Evolutionary conservation across 73 alveolate species (phyloP), one percentile per base, ranked within the genome.

Genomic region (Durusdinium trenchii): DNA sequence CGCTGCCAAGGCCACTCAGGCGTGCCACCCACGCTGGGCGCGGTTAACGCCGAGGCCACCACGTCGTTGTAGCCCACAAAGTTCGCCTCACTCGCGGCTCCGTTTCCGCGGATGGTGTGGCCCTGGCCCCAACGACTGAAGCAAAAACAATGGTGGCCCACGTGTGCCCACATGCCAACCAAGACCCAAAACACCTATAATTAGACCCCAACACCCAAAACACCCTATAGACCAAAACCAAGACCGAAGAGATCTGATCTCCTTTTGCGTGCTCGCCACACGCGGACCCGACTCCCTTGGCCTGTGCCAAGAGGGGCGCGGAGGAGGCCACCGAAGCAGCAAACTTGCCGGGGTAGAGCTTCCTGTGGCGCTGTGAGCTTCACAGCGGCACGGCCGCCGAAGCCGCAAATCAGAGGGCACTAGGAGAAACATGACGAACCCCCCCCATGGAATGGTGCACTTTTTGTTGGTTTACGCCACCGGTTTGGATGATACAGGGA

Each of bases 11-110:
- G n/a, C n/a, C n/a, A 84, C 54, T 86, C 79, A 7, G 95, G 95
- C 0, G 75, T 62, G 75, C 90, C 98, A 18, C 98, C 98, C 47
- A 91, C 85, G 54, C 61, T n/a, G 30, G 98, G 98, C 5, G 98
- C 98, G 78, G 98, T 52, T 36, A 91, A 76, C 36, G 98, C 98
- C 3, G 98, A 91, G 61, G 98, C 81, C 48, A 91, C 98, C 78
- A 91, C 98, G 46, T 76, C 98, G 61, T 69, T 67, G 78, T 91
- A 91, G 61, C 98, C 98, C 30, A 52, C 6, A 46, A 69, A 91
- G 98, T 91, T 78, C 47, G 82, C 90, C 94, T 85, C 9, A n/a
- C n/a, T n/a, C n/a, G n/a, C n/a, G 20, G 20, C 64, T 20, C 64
- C 20, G 9, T 9, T 54, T 54, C 64, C 20, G 20, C 28, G 64